Conservation (phyloP, 352 stramenopile genomes). For the Pythium oligandrum region DNA sequence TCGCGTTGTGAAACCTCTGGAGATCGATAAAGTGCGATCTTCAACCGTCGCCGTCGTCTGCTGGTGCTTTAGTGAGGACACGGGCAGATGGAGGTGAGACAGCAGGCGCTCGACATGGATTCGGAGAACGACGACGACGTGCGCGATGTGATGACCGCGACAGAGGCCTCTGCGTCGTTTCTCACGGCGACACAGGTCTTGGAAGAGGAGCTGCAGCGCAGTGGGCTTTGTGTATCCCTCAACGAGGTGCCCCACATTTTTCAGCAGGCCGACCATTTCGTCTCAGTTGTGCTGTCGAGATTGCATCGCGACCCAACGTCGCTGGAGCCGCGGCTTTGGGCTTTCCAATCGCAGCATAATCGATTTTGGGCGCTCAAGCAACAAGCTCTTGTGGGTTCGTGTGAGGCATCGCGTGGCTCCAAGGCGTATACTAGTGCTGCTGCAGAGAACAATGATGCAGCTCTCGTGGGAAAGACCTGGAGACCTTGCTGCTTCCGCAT, state of each 20-base stretch:
- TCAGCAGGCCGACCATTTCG: slow-evolving; percentile 47
- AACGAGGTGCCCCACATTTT: slow-evolving; percentile 20
- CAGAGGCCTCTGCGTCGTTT: slow-evolving; percentile 1
- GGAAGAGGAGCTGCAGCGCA: too few species aligned
- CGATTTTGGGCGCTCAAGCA: slow-evolving; percentile 53
- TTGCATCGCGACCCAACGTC: slow-evolving; percentile 44
- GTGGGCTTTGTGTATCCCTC: background rate
- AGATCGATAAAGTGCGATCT: slow-evolving; percentile 5
- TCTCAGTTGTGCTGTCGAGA: slow-evolving; percentile 46
- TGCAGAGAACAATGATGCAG: slow-evolving; percentile 4
- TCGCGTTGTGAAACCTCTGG: background rate
- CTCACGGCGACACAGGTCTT: background rate
- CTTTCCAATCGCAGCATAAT: slow-evolving; percentile 35
- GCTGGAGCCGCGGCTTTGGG: slow-evolving; percentile 40
- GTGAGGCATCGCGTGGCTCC: slow-evolving; percentile 43
- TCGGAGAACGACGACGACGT: slow-evolving; percentile 23
- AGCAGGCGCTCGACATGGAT: background rate
- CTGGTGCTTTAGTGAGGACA: background rate
- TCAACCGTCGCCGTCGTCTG: slow-evolving; percentile 5
- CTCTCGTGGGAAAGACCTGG: slow-evolving; percentile 8
- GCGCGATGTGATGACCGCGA: slow-evolving; percentile 26
- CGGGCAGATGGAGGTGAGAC: background rate
- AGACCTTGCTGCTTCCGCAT: slow-evolving; percentile 39
- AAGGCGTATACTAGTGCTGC: slow-evolving; percentile 29
- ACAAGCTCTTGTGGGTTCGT: slow-evolving; percentile 55